Evolutionary conservation across 345 rosid species (phyloP), one percentile per base, ranked within the genome.

Genomic region (Melaleuca quinquenervia): DNA sequence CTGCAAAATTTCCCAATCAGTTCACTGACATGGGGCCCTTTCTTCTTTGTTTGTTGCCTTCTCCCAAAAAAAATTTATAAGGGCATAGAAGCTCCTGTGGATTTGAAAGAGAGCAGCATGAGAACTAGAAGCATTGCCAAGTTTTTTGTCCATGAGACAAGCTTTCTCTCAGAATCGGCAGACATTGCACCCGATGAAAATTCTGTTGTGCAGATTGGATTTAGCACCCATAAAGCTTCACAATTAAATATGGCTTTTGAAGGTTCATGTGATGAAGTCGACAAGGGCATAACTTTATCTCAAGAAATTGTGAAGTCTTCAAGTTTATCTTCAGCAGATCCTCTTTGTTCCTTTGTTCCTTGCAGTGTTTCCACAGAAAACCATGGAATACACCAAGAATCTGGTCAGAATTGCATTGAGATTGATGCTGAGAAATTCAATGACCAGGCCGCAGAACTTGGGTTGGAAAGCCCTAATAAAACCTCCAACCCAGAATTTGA

Each of bases 311-410:
- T 89, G 82, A 88, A 85, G 84, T 93, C 91, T 75, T 90, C 89
- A 70, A 83, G 89, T 88, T 84, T 83, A 49, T 88, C 93, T 11
- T 86, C 54, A 58, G 86, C 87, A 52, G 97, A 93, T 88, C 95
- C 95, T 87, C 97, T 94, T 88, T 93, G 97, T 90, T 93, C 95
- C 36, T 32, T 93, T 88, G 95, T 94, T 85, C 95, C 95, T 78
- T 94, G 97, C 89, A 93, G 95, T 84, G 86, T 94, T 80, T 87
- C 95, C 58, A n/a, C 85, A 48, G 94, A 90, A 80, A 74, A 86
- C 88, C 82, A 85, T 55, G 84, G 51, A 84, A 86, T 88, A 83
- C 75, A 86, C 32, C 86, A 60, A 75, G 85, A 52, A 82, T 86
- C 76, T 83, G 55, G 85, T 82, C 88, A 84, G 84, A 89, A 84